phyloP scores from a whole-genome alignment of 1,139 yeast genomes.

The Geotrichum reessii region DNA sequence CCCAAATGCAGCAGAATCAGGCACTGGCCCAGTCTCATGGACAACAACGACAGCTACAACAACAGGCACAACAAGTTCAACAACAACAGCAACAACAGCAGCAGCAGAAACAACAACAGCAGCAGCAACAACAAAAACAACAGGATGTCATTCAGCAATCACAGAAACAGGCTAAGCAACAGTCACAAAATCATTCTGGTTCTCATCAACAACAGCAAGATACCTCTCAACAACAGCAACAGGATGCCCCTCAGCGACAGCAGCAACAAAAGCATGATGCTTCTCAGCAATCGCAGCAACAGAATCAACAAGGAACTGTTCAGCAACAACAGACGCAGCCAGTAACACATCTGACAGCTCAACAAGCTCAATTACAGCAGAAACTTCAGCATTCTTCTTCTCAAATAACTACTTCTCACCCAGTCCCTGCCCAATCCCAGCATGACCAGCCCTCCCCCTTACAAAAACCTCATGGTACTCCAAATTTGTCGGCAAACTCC shows the following conservation, averaged over 20 bases:
- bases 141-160: too few relatives aligned
- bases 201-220: slow-evolving; percentile 18
- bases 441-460: not conserved
- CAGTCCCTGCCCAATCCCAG: not conserved
- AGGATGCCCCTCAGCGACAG: slow-evolving; percentile 3
- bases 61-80: slow-evolving; percentile 15
- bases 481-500: not conserved
- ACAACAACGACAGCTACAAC: slow-evolving; percentile 17
- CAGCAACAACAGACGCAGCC: slow-evolving; percentile 4
- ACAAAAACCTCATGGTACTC: not conserved
- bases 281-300: slow-evolving; percentile 4
- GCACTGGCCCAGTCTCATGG: slow-evolving; percentile 18
- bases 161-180: slow-evolving; percentile 12
- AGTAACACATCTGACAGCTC: too few relatives aligned
- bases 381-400: not conserved
- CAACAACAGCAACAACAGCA: slow-evolving; percentile 13
- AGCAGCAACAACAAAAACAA: slow-evolving; percentile 20
- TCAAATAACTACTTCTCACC: not conserved
- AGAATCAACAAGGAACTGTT: too few relatives aligned
- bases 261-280: slow-evolving; percentile 5
- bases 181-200: too few relatives aligned
- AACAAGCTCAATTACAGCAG: too few relatives aligned
- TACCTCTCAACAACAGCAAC: slow-evolving; percentile 11
- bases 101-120: slow-evolving; percentile 11
- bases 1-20: slow-evolving; percentile 15